Percentiles rank a stretch among this genome's conserved stretches.
phyloP scores from a whole-genome alignment of 805 yeast genomes.

The Saccharomycopsis microspora region DNA sequence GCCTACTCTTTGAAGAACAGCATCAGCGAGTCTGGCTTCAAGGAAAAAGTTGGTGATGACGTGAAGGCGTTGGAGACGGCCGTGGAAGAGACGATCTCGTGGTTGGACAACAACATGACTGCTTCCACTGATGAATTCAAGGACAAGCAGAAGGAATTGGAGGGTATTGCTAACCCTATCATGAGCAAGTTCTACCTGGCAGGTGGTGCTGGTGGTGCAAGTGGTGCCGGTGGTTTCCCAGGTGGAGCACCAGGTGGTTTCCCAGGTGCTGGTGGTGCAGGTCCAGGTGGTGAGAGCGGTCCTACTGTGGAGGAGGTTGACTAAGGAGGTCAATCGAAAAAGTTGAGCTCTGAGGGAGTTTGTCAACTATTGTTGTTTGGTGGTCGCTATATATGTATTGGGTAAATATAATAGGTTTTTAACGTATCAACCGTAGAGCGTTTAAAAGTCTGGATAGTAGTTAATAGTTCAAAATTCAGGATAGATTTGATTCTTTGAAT shows the following conservation, averaged over 20 bases:
- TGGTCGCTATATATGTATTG: too few relatives aligned
- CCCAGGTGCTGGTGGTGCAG: slow-evolving; percentile 43
- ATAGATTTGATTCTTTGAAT: too few relatives aligned
- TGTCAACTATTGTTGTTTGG: too few relatives aligned
- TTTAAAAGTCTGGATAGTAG: too few relatives aligned
- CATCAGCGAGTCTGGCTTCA: slow-evolving; percentile 60
- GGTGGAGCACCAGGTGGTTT: slow-evolving; percentile 46
- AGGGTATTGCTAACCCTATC: slow-evolving; percentile 91
- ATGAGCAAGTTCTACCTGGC: slow-evolving; percentile 95
- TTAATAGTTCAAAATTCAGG: too few relatives aligned
- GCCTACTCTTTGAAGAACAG: slow-evolving; percentile 88
- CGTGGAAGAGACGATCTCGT: slow-evolving; percentile 72
- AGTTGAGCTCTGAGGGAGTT: not conserved
- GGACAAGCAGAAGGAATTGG: slow-evolving; percentile 93
- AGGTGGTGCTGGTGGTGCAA: slow-evolving; percentile 75
- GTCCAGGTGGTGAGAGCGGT: slow-evolving; percentile 37
- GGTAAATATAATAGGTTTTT: too few relatives aligned
- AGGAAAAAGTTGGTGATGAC: slow-evolving; percentile 70
- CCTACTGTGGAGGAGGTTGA: slow-evolving; percentile 81
- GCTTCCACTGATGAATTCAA: slow-evolving; percentile 87
- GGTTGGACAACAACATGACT: slow-evolving; percentile 91
- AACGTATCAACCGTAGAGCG: too few relatives aligned
- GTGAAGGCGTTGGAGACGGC: slow-evolving; percentile 62
- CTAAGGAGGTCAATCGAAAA: slow-evolving; percentile 22
- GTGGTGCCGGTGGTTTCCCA: slow-evolving; percentile 36